phyloP scores from a whole-genome alignment of 768 basidiomycete species.

The Suillus paluster region DNA sequence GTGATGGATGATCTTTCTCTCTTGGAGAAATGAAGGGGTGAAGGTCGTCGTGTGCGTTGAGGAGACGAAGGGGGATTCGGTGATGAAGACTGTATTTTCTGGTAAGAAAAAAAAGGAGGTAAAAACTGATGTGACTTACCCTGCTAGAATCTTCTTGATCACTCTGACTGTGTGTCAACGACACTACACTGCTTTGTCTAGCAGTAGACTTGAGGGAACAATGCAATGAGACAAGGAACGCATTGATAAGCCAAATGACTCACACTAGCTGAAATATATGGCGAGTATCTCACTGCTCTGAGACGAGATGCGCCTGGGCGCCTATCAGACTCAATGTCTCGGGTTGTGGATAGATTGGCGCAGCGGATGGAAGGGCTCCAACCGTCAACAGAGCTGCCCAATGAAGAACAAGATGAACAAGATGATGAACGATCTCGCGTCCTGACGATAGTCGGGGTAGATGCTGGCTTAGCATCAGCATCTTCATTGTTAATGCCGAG shows the following conservation, averaged over 20 bases:
- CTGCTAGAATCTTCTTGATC: conserved; percentile 31
- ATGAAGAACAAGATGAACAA: conserved; percentile 51
- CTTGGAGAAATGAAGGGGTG: conserved; percentile 49
- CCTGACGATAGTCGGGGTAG: conserved; percentile 30
- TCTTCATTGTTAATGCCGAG: conserved; percentile 78
- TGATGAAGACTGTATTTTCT: conserved; percentile 35
- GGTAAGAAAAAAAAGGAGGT: conserved; percentile 32
- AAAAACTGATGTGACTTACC: conserved; percentile 39
- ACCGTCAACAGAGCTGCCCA: conserved; percentile 40
- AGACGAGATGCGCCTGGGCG: conserved; percentile 31
- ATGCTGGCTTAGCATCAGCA: conserved; percentile 35
- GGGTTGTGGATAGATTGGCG: conserved; percentile 37
- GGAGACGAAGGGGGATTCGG: conserved; percentile 47
- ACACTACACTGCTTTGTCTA: conserved; percentile 53
- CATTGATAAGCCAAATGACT: conserved; percentile 8
- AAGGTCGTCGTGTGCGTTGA: conserved; percentile 43
- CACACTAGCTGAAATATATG: conserved; percentile 34
- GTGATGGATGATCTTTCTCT: conserved; percentile 67
- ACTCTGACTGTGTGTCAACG: conserved; percentile 26
- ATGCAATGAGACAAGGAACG: neutral
- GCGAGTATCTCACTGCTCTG: conserved; percentile 34
- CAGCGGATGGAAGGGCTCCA: conserved; percentile 36
- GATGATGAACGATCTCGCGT: conserved; percentile 43
- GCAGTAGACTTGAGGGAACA: conserved; percentile 34
- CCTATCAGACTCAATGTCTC: conserved; percentile 35